These are phyloP conservation scores for Pythium grandisporangium DNA, from an alignment of 352 stramenopile species.

Conservation along the genomic window DNA sequence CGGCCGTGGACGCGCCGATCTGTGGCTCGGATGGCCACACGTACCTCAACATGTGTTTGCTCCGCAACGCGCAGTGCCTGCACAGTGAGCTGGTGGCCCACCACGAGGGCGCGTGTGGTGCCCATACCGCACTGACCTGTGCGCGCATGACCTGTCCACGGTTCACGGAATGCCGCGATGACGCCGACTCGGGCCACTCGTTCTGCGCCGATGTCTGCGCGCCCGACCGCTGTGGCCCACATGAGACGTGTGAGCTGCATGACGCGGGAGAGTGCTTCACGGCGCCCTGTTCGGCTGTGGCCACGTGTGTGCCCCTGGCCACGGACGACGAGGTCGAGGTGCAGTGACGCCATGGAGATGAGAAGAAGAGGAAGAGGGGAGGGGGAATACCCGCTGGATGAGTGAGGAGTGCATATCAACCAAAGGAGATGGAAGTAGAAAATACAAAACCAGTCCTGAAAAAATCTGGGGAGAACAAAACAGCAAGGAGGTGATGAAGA, in stretches of 20 bases:
- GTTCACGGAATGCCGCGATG: constrained; percentile 32
- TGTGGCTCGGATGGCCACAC: constrained; percentile 24
- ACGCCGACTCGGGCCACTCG: constrained; percentile 17
- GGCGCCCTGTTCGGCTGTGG: constrained; percentile 39
- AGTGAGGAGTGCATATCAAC: no score
- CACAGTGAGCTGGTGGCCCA: constrained; percentile 19
- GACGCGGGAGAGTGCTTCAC: constrained; percentile 42
- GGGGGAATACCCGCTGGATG: no score
- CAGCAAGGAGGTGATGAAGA: no score
- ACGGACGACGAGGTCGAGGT: constrained; percentile 2
- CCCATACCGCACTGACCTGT: constrained; percentile 29
- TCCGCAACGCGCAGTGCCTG: constrained; percentile 16
- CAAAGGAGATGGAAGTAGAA: no score
- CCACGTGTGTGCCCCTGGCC: constrained; percentile 34
- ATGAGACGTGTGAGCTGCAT: constrained; percentile 33
- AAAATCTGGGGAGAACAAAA: no score
- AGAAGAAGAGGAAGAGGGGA: no score
- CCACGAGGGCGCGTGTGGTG: constrained; percentile 35
- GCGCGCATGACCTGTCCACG: constrained; percentile 31
- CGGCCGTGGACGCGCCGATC: constrained; percentile 15
- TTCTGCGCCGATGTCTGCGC: constrained; percentile 50
- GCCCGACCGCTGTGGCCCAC: constrained; percentile 29
- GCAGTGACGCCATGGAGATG: not conserved
- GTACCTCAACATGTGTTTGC: constrained; percentile 25
- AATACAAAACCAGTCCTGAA: no score